Base-by-base conservation (phyloP, 2,329 filamentous ascomycete species). In the Diplodia corticola region DNA sequence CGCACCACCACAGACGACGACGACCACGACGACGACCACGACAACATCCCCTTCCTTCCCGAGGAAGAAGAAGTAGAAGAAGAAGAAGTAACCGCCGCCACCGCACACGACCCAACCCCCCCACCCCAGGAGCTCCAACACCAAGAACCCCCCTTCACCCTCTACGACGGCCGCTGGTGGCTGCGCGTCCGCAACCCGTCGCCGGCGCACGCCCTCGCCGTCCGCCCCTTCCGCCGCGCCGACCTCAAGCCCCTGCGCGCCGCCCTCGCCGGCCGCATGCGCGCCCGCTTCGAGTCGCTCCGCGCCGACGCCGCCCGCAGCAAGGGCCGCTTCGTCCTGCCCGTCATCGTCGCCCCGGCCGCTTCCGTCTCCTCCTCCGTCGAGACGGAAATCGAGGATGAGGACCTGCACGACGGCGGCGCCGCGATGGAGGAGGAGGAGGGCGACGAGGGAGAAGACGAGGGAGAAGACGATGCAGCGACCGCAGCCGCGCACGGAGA, bases 111-210 rank as follows among this genome's bases (percentile, higher is more conserved):
- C 35, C 35, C 12, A 13, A 44, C 40, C n/a, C 15, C 35, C 15
- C 37, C 40, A n/a, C 30, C 4, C 9, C 30, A 33, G 30, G 5
- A 33, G 30, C 30, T 5, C 5, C 30, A 33, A 9, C 30, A 33
- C 9, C 30, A n/a, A 33, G 35, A 15, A 40, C 10, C 40, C 40
- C 7, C 59, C 20, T 83, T 77, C 74, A 74, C 76, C 5, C 77
- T 88, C 17, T 87, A 84, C 78, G 85, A 87, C 70, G 79, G 81
- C 54, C 79, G 86, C 22, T 87, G 79, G 73, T 88, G 86, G 86
- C 77, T 88, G 57, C 79, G 78, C 2, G 65, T 87, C 12, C 71
- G 73, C 30, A 77, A 82, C 20, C 65, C 70, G 4, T 71, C 71
- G 1, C 55, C 68, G 1, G 15, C 44, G 4, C 68, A 70, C 26